These are phyloP conservation scores for Meira miltonrushii DNA, from an alignment of 1,284 basidiomycete species.

Conservation along the genomic window DNA sequence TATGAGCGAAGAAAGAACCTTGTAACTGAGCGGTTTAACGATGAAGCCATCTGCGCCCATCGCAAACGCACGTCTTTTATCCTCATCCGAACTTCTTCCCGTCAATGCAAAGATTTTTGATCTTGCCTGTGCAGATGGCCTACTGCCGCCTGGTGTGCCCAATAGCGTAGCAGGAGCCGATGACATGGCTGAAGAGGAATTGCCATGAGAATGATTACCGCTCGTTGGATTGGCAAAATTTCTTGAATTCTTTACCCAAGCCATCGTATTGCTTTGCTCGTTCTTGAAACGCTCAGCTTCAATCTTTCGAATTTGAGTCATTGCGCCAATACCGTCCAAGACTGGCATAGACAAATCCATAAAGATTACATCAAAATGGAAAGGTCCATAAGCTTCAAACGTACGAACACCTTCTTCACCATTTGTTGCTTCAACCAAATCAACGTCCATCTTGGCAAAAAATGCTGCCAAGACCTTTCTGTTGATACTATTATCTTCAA, in stretches of 20 bases:
- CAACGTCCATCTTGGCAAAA: constrained; percentile 69
- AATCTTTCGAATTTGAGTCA: constrained; percentile 71
- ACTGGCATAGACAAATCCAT: constrained; percentile 89
- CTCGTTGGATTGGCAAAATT: background rate
- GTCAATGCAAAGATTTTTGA: constrained; percentile 80
- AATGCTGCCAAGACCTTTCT: constrained; percentile 65
- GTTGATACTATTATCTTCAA: constrained; percentile 49
- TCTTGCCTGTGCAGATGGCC: constrained; percentile 17
- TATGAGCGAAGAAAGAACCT: constrained; percentile 2
- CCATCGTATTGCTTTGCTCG: background rate
- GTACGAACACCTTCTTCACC: constrained; percentile 77
- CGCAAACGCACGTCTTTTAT: constrained; percentile 82
- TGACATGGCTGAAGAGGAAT: background rate
- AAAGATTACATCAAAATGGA: constrained; percentile 59
- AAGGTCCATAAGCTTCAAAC: constrained; percentile 60
- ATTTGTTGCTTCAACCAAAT: constrained; percentile 72
- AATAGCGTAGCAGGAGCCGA: background rate
- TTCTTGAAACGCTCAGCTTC: constrained; percentile 59
- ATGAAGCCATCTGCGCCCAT: constrained; percentile 93
- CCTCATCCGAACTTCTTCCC: constrained; percentile 83
- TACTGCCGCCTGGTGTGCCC: constrained; percentile 3
- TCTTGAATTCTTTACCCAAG: background rate
- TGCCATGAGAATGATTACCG: background rate
- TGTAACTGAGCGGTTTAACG: constrained; percentile 52
- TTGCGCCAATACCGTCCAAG: constrained; percentile 78